Evolutionary conservation across 176 grass and related monocot species (phyloP), one percentile per base, ranked within the genome.

Genomic region (Phoenix dactylifera): DNA sequence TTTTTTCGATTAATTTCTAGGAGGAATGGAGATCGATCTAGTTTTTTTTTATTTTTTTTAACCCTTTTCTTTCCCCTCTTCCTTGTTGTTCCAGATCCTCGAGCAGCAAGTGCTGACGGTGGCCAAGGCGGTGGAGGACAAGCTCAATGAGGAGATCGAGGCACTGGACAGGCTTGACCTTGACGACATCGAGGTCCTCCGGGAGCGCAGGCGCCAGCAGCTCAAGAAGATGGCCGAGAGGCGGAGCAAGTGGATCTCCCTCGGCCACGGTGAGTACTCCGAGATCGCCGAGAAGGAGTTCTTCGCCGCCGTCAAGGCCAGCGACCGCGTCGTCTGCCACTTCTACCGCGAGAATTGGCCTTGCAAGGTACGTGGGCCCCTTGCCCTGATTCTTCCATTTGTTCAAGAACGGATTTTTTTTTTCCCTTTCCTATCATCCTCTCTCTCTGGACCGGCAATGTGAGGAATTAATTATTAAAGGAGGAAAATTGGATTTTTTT

Each of bases 281-380:
- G 93, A 98, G 17, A 57, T 92, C 51, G 74, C 86, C 64, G 93
- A 98, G 79, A 98, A 98, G 70, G 93, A 98, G 18, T 98, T 98
- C 66, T 98, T 98, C 75, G 18, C 87, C 19, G 78, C 71, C 12
- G 87, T 80, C 15, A 98, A 98, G 70, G 93, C 87, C 30, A 92
- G 87, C 64, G 87, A 92, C 52, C 78, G 84, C 26, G 76, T 98
- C 67, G 81, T 98, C 15, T 98, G 93, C 79, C 93, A 98, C 68
- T 98, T 89, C 80, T 89, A 92, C 70, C 84, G 93, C 48, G 82
- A 98, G 16, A 98, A 98, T 76, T 98, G 93, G 93, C 93, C 87
- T 0, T 98, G 84, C 84, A 88, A 92, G 93, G 93, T 98, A 44
- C 35, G 7, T 44, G 35, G 2, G 35, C 35, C 7, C 35, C 35